Percentiles rank a stretch among this genome's conserved stretches.
phyloP scores from a whole-genome alignment of 2,329 filamentous ascomycete species.

The Tetracladium maxilliforme region DNA sequence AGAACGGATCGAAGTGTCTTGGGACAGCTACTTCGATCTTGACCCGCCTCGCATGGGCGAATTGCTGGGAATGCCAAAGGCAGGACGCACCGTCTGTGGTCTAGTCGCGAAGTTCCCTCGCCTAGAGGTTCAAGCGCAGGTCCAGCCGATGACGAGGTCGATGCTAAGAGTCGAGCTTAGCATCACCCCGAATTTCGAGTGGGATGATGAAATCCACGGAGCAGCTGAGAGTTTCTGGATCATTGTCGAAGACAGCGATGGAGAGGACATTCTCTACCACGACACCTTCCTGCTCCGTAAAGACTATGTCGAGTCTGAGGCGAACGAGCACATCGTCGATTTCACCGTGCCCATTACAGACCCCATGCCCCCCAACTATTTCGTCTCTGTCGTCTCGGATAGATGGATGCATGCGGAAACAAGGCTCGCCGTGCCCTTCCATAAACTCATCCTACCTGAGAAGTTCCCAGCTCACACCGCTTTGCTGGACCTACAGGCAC shows the following conservation, averaged over 20 bases:
- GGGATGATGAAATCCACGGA: slow-evolving; percentile 85
- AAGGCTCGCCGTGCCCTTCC: slow-evolving; percentile 82
- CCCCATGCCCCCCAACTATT: slow-evolving; percentile 97
- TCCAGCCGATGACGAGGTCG: slow-evolving; percentile 87
- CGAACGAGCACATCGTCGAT: slow-evolving; percentile 88
- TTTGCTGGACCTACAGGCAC: slow-evolving; percentile 77
- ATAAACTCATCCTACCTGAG: slow-evolving; percentile 86
- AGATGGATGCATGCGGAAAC: slow-evolving; percentile 98
- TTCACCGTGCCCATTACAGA: slow-evolving; percentile 95
- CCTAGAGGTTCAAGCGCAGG: slow-evolving; percentile 81
- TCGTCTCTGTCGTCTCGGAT: slow-evolving; percentile 87
- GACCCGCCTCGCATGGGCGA: slow-evolving; percentile 95
- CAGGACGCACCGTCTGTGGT: slow-evolving; percentile 71
- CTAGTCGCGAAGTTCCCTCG: slow-evolving; percentile 88
- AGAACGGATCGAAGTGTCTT: slow-evolving; percentile 87
- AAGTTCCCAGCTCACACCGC: slow-evolving; percentile 93
- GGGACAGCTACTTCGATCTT: slow-evolving; percentile 88
- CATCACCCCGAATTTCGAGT: slow-evolving; percentile 88
- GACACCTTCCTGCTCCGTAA: slow-evolving; percentile 87
- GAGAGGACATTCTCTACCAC: slow-evolving; percentile 88
- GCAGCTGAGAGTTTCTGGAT: slow-evolving; percentile 92
- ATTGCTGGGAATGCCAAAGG: slow-evolving; percentile 77
- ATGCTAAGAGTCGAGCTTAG: slow-evolving; percentile 83
- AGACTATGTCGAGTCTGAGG: slow-evolving; percentile 72
- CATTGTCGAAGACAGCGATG: slow-evolving; percentile 91